A percentile compares a stretch with the other conserved stretches of the same genome.
These are phyloP conservation scores for Planoprotostelium fungivorum DNA, from an alignment of 78 protist genomes.

Conservation along the genomic window DNA sequence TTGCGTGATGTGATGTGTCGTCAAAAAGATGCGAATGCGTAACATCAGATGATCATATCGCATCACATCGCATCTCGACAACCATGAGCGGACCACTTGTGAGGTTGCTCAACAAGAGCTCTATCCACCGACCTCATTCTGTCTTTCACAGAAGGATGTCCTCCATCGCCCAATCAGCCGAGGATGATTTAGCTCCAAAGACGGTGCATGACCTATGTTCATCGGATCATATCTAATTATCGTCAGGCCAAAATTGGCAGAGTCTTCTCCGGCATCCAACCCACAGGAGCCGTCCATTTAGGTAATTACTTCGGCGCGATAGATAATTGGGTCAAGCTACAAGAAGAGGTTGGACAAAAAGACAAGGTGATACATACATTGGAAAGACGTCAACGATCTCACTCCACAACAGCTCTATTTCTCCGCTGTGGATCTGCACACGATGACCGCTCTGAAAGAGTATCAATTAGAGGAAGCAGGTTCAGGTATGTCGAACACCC, in stretches of 20 bases:
- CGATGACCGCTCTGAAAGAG: conserved; percentile 31
- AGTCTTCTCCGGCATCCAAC: conserved; percentile 68
- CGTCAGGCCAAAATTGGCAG: conserved; percentile 15
- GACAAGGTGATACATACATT: neutral
- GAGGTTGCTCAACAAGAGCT: too few species aligned
- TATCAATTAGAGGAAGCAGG: conserved; percentile 14
- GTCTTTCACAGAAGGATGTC: too few species aligned
- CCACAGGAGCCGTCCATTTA: conserved; percentile 58
- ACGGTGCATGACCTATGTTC: neutral
- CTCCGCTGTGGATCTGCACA: conserved; percentile 61
- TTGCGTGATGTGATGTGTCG: too few species aligned
- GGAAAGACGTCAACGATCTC: too few species aligned
- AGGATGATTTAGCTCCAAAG: neutral
- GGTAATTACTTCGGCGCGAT: conserved; percentile 67
- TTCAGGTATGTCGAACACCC: neutral
- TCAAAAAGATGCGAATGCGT: too few species aligned
- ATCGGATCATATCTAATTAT: neutral
- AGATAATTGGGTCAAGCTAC: conserved; percentile 57
- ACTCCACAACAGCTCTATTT: conserved; percentile 15
- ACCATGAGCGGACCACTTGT: too few species aligned
- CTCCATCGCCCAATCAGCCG: neutral
- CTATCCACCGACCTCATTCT: too few species aligned
- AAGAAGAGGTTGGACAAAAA: conserved; percentile 10
- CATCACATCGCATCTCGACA: too few species aligned
- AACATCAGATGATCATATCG: too few species aligned